These are phyloP conservation scores for Ustulina deusta DNA, from an alignment of 2,329 filamentous ascomycete genomes.

Conservation along the genomic window DNA sequence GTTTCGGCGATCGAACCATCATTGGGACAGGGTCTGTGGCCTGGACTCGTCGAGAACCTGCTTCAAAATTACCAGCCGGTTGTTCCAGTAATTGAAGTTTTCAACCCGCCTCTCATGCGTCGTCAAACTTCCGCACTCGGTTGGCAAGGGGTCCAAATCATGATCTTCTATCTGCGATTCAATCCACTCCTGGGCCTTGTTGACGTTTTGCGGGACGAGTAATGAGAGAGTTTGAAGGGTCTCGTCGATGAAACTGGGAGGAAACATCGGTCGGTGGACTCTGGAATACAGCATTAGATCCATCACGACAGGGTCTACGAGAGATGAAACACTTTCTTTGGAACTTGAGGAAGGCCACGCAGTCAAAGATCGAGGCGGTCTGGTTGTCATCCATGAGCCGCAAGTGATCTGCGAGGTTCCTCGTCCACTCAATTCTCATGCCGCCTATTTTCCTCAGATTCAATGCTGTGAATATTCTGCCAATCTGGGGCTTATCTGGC, in stretches of 20 bases:
- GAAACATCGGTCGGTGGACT: conserved; percentile 43
- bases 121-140: conserved; percentile 47
- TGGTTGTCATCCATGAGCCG: conserved; percentile 53
- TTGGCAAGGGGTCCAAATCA: conserved; percentile 22
- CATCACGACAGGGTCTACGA: no score
- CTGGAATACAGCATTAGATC: no score
- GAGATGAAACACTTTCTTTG: no score
- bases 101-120: conserved; percentile 52
- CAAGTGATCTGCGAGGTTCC: conserved; percentile 56
- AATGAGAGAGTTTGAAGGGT: conserved; percentile 53
- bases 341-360: conserved; percentile 52
- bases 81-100: conserved; percentile 56
- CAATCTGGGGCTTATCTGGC: conserved; percentile 37
- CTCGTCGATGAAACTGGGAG: conserved; percentile 51
- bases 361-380: conserved; percentile 54
- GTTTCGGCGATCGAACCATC: conserved; percentile 58
- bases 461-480: conserved; percentile 42
- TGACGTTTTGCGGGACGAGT: conserved; percentile 51
- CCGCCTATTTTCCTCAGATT: conserved; percentile 51
- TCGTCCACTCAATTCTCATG: conserved; percentile 51
- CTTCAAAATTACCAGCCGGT: conserved; percentile 58
- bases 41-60: conserved; percentile 56
- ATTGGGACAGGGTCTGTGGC: conserved; percentile 53
- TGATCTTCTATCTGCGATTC: conserved; percentile 9
- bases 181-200: conserved; percentile 25